A percentile compares a stretch with the other conserved stretches of the same genome.
phyloP scores from a whole-genome alignment of 2,329 filamentous ascomycete species.

The Penicillium psychrosexuale region DNA sequence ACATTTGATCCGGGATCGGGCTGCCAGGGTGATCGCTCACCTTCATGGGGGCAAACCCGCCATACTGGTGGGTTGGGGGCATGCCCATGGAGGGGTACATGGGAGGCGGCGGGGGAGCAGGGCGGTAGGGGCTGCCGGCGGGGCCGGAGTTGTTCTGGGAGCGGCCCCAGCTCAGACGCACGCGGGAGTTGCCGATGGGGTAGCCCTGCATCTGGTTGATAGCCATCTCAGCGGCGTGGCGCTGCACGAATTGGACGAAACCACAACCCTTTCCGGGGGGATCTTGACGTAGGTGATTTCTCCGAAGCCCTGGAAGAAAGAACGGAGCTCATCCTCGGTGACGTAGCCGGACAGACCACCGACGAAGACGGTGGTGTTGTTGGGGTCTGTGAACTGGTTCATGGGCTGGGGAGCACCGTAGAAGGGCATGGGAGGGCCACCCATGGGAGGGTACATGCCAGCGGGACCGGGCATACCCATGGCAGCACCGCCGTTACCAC shows the following conservation, averaged over 20 bases:
- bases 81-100: conserved; percentile 70
- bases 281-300: conserved; percentile 99
- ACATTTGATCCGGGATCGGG: conserved; percentile 29
- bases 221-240: conserved; percentile 98
- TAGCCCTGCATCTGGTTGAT: conserved; percentile 99
- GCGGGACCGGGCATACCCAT: conserved; percentile 54
- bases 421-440: conserved; percentile 65
- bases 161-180: conserved; percentile 94
- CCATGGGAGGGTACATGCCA: conserved; percentile 66
- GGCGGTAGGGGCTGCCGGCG: conserved; percentile 93
- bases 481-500: conserved; percentile 46
- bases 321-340: conserved; percentile 98
- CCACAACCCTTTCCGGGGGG: conserved; percentile 98
- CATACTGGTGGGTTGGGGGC: conserved; percentile 60
- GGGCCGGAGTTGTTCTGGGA: conserved; percentile 98
- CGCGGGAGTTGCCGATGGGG: conserved; percentile 96
- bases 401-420: conserved; percentile 71
- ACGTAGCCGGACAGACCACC: conserved; percentile 96
- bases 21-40: conserved; percentile 44
- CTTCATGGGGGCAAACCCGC: conserved; percentile 66
- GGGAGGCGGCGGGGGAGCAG: conserved; percentile 72
- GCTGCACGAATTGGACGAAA: conserved; percentile 98
- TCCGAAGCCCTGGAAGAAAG: conserved; percentile 99
- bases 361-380: conserved; percentile 99
- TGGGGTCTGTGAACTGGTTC: conserved; percentile 99